Percentiles rank a stretch among this genome's conserved stretches.
Evolutionary conservation across 768 basidiomycete species (phyloP).

Genomic region (Naematelia encephala): DNA sequence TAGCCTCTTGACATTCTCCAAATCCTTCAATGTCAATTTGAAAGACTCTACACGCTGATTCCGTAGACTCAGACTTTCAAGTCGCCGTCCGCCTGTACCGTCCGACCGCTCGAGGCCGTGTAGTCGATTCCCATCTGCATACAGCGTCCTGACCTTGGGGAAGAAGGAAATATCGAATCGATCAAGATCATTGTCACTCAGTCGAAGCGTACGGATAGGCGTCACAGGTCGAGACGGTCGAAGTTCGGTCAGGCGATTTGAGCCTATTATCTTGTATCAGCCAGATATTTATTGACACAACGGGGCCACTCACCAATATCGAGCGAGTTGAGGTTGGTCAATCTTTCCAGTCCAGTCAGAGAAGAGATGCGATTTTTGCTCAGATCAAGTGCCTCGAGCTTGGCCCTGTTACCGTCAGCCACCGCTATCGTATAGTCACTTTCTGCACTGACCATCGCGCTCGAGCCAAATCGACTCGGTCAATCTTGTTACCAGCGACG

Average conservation of each 20-base stretch:
- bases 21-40: conserved; percentile 54
- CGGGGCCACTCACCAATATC: conserved; percentile 69
- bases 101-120: conserved; percentile 24
- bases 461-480: conserved; percentile 59
- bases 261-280: too few relatives aligned
- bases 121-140: conserved; percentile 76
- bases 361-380: conserved; percentile 65
- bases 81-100: conserved; percentile 55
- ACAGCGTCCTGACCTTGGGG: conserved; percentile 77
- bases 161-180: conserved; percentile 62
- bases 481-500: conserved; percentile 69
- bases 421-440: background rate
- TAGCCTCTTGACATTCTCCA: conserved; percentile 86
- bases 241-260: conserved; percentile 52
- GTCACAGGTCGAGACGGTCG: conserved; percentile 53
- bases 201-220: conserved; percentile 65
- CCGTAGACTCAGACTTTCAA: conserved; percentile 88
- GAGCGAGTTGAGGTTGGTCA: conserved; percentile 60
- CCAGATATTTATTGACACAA: background rate
- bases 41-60: conserved; percentile 61
- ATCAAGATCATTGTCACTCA: conserved; percentile 75
- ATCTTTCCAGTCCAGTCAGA: conserved; percentile 60
- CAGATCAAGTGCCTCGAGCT: conserved; percentile 76
- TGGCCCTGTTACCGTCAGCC: conserved; percentile 44
- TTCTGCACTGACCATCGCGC: conserved; percentile 65